Evolutionary conservation across 1,139 yeast genomes (phyloP).

Genomic region (Candida smagusa): DNA sequence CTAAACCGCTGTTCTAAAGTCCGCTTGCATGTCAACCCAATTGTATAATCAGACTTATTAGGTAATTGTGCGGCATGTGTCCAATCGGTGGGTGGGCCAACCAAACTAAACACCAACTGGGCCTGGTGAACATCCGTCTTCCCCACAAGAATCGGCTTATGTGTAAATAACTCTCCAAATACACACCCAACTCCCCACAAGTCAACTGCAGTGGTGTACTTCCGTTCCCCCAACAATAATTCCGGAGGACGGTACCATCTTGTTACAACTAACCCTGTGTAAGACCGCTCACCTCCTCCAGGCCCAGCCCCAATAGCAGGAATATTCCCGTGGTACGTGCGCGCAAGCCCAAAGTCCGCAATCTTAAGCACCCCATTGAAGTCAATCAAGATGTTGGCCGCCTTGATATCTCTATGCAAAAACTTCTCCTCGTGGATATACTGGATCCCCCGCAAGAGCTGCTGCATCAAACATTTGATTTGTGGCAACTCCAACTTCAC

Average conservation of each 20-base stretch:
- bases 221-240: conserved; percentile 75
- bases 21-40: conserved; percentile 50
- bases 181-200: conserved; percentile 98
- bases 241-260: conserved; percentile 98
- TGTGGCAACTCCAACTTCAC: conserved; percentile 59
- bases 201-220: conserved; percentile 91
- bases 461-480: conserved; percentile 81
- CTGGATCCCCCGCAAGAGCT: conserved; percentile 73
- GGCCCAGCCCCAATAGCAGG: conserved; percentile 57
- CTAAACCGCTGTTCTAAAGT: conserved; percentile 47
- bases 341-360: conserved; percentile 91
- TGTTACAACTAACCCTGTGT: conserved; percentile 91
- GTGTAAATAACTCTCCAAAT: conserved; percentile 82
- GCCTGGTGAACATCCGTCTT: conserved; percentile 90
- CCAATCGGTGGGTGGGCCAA: conserved; percentile 82
- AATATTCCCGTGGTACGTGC: conserved; percentile 68
- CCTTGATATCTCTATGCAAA: conserved; percentile 90
- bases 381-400: conserved; percentile 86
- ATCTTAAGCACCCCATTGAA: conserved; percentile 69
- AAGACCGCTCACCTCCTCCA: conserved; percentile 74
- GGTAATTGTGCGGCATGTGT: conserved; percentile 65
- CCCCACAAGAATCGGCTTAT: conserved; percentile 83
- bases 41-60: conserved; percentile 44
- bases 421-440: conserved; percentile 71
- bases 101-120: conserved; percentile 67